These are phyloP conservation scores for Tolypocladium tropicale DNA, from an alignment of 2,329 filamentous ascomycete genomes.

Conservation along the genomic window DNA sequence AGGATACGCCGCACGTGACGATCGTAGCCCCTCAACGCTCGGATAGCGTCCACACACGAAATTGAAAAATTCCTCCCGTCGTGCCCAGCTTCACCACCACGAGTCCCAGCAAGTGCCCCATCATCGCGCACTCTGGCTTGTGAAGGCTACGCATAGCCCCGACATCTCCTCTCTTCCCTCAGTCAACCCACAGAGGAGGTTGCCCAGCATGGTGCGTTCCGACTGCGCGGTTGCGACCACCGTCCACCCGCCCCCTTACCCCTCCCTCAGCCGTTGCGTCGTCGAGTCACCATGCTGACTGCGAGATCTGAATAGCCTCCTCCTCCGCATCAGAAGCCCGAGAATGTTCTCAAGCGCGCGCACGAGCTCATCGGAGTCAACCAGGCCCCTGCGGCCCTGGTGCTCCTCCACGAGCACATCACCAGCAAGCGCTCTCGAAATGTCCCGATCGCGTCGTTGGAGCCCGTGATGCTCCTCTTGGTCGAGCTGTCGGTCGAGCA, in stretches of 20 bases:
- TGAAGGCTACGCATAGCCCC: slow-evolving; percentile 25
- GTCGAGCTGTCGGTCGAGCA: slow-evolving; percentile 95
- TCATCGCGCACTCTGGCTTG: slow-evolving; percentile 24
- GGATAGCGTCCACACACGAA: slow-evolving; percentile 35
- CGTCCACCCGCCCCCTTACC: slow-evolving; percentile 13
- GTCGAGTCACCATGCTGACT: slow-evolving; percentile 16
- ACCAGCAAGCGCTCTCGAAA: slow-evolving; percentile 96
- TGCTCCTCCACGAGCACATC: slow-evolving; percentile 96
- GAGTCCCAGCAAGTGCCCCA: slow-evolving; percentile 27
- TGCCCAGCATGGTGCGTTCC: slow-evolving; percentile 39
- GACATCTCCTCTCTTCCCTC: slow-evolving; percentile 25
- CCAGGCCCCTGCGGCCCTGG: slow-evolving; percentile 84
- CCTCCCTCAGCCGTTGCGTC: slow-evolving; percentile 12
- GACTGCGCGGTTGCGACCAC: slow-evolving; percentile 2
- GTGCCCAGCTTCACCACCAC: slow-evolving; percentile 25
- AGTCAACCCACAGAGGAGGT: slow-evolving; percentile 35
- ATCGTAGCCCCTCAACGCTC: slow-evolving; percentile 28
- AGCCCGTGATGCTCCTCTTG: slow-evolving; percentile 97
- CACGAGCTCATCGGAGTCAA: slow-evolving; percentile 98
- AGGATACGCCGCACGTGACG: slow-evolving; percentile 21
- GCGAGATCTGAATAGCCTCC: slow-evolving; percentile 55
- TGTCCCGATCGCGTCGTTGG: slow-evolving; percentile 88
- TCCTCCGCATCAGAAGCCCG: slow-evolving; percentile 92
- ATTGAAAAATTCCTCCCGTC: slow-evolving; percentile 30
- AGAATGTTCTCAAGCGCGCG: slow-evolving; percentile 98